These are phyloP conservation scores for Diaporthe citri DNA, from an alignment of 2,329 filamentous ascomycete species.

Conservation along the genomic window DNA sequence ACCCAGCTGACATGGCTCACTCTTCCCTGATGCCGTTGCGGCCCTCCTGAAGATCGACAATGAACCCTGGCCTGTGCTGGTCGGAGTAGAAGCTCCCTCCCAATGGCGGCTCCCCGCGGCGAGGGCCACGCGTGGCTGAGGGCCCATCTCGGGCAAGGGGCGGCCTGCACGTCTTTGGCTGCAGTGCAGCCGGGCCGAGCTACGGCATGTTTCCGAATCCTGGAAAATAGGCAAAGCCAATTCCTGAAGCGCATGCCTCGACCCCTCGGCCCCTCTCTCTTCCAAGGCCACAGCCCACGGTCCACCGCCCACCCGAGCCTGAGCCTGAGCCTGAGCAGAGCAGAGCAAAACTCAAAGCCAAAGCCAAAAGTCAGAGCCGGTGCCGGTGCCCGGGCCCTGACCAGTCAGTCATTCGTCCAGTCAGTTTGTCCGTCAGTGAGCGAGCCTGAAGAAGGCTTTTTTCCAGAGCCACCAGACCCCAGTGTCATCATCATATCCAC, in stretches of 20 bases:
- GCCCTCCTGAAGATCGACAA: slow-evolving; percentile 30
- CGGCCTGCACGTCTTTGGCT: neutral
- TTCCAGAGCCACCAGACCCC: neutral
- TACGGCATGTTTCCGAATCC: slow-evolving; percentile 26
- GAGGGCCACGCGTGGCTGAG: slow-evolving; percentile 5
- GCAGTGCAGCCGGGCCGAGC: neutral
- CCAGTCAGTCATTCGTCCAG: neutral
- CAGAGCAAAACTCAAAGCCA: slow-evolving; percentile 3
- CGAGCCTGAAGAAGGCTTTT: neutral
- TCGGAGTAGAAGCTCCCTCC: slow-evolving; percentile 29
- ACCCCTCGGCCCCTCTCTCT: neutral
- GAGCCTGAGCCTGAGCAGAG: neutral
- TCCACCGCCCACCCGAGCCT: slow-evolving; percentile 14
- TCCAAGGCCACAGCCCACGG: slow-evolving; percentile 20
- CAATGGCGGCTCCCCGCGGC: neutral
- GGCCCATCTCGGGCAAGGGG: neutral
- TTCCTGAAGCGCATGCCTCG: neutral
- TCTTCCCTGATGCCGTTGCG: neutral
- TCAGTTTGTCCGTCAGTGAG: neutral
- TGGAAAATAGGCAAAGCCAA: slow-evolving; percentile 15
- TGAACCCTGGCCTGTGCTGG: neutral
- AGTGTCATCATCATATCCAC: neutral
- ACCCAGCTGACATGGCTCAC: slow-evolving; percentile 4
- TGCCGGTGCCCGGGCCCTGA: neutral
- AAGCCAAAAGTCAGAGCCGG: neutral